Evolutionary conservation across 768 basidiomycete species (phyloP).

Genomic region (Tricholoma saponaceum): DNA sequence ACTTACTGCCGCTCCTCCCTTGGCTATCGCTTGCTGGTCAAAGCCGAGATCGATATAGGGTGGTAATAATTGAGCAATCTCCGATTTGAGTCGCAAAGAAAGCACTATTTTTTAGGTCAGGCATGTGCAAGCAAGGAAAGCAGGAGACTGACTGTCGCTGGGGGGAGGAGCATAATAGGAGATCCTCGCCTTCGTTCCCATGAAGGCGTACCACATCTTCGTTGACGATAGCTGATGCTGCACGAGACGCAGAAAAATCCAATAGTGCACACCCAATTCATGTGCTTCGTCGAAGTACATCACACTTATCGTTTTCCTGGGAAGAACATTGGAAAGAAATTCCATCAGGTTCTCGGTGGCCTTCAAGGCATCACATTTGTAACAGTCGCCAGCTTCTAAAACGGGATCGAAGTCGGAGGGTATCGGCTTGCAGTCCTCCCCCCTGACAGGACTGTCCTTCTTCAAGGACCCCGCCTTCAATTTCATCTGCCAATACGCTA

Average conservation of each 20-base stretch:
- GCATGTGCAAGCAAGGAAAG: not conserved
- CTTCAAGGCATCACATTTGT: not conserved
- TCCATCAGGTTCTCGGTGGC: not conserved
- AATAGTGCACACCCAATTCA: not conserved
- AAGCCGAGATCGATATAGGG: not conserved
- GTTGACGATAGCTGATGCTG: not conserved
- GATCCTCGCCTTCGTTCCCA: not conserved
- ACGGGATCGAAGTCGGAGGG: not conserved
- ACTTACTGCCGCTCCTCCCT: not conserved
- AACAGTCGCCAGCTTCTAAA: not conserved
- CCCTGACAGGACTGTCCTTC: not conserved
- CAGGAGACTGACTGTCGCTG: not conserved
- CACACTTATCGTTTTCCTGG: not conserved
- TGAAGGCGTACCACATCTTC: not conserved
- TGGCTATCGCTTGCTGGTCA: not conserved
- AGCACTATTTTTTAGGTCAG: not conserved
- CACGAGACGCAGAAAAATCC: not conserved
- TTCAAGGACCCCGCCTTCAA: not conserved
- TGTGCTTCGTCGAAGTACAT: not conserved
- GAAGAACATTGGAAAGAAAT: not conserved
- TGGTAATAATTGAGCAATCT: not conserved
- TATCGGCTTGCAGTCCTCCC: not conserved
- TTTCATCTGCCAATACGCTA: not conserved
- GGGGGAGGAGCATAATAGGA: not conserved
- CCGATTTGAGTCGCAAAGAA: not conserved